Conservation (phyloP, 192 early-diverging fungal species). For the Helicostylum pulchrum region DNA sequence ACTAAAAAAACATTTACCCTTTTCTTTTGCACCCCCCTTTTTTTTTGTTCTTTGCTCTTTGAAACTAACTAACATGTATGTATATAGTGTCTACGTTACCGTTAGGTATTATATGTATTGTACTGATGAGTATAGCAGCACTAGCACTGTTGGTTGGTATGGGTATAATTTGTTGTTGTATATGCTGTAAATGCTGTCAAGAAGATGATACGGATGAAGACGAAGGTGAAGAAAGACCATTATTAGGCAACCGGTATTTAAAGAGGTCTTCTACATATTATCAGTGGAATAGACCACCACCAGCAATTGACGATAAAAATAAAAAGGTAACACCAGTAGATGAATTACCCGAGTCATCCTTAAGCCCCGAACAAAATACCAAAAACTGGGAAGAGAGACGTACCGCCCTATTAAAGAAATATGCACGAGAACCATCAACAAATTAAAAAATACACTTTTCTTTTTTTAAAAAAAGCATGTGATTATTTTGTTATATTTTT, state of each 20-base stretch:
- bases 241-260: neutral
- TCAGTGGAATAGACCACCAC: conserved; percentile 20
- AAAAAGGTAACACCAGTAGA: neutral
- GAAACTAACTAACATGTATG: neutral
- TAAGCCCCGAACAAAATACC: neutral
- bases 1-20: neutral
- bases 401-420: conserved; percentile 18
- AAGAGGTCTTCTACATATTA: conserved; percentile 12
- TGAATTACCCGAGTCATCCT: neutral
- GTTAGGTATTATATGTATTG: neutral
- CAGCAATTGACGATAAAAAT: too few species aligned
- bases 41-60: too few species aligned
- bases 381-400: conserved; percentile 14
- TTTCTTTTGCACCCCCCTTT: neutral
- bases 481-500: too few species aligned
- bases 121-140: conserved; percentile 1
- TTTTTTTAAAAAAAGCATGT: too few species aligned
- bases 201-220: neutral
- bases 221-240: conserved; percentile 5
- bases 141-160: neutral
- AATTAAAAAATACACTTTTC: too few species aligned
- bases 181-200: conserved; percentile 1
- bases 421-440: conserved; percentile 1
- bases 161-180: neutral
- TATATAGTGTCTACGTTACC: conserved; percentile 13